These are phyloP conservation scores for Heterobasidion irregulare DNA, from an alignment of 1,284 basidiomycete species.

Conservation along the genomic window DNA sequence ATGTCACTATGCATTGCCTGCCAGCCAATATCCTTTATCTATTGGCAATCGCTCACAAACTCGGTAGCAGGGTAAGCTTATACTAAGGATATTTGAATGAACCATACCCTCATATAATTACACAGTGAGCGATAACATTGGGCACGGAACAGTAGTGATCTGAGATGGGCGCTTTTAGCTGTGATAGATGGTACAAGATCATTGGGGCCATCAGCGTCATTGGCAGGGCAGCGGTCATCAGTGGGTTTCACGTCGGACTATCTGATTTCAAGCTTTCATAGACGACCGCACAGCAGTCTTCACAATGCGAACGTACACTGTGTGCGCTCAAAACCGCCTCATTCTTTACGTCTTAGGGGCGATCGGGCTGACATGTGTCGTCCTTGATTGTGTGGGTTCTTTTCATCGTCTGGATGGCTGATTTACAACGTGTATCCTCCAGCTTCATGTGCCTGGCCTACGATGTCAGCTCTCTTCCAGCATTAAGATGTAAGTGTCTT, in stretches of 20 bases:
- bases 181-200: slow-evolving; percentile 23
- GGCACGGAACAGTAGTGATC: no score
- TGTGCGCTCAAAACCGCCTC: slow-evolving; percentile 18
- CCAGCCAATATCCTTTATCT: slow-evolving; percentile 4
- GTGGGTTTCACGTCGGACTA: neutral
- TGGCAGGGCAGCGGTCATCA: slow-evolving; percentile 8
- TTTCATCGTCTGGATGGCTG: slow-evolving; percentile 7
- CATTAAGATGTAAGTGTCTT: slow-evolving; percentile 9
- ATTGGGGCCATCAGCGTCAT: slow-evolving; percentile 22
- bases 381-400: slow-evolving; percentile 19
- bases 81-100: neutral
- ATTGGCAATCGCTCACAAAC: slow-evolving; percentile 1
- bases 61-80: neutral
- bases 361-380: slow-evolving; percentile 18
- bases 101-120: no score
- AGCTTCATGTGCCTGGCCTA: slow-evolving; percentile 15
- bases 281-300: slow-evolving; percentile 17
- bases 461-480: slow-evolving; percentile 13
- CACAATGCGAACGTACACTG: slow-evolving; percentile 22
- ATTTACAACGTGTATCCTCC: neutral
- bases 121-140: no score
- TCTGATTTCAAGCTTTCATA: neutral
- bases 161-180: slow-evolving; percentile 14
- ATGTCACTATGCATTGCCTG: slow-evolving; percentile 3
- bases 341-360: slow-evolving; percentile 18